These are phyloP conservation scores for Saturnispora serradocipensis DNA, from an alignment of 805 yeast species.

Conservation along the genomic window DNA sequence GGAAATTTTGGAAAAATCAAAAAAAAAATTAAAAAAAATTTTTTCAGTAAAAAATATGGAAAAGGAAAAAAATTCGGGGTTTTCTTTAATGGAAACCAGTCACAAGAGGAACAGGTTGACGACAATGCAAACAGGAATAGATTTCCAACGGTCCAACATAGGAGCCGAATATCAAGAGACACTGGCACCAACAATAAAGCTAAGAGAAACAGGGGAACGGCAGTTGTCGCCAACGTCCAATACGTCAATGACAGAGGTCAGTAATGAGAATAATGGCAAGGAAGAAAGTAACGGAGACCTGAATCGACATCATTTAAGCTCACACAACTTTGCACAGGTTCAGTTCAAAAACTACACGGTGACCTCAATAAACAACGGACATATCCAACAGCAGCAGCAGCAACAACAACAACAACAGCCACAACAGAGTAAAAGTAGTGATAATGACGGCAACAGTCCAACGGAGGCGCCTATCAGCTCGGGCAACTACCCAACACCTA, in stretches of 20 bases:
- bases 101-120: neutral
- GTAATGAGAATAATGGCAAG: neutral
- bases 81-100: neutral
- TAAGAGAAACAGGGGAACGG: neutral
- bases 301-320: neutral
- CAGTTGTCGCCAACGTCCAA: neutral
- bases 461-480: conserved; percentile 17
- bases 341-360: conserved; percentile 19
- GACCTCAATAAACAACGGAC: conserved; percentile 11
- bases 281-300: neutral
- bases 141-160: neutral
- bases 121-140: neutral
- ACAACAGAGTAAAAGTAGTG: neutral
- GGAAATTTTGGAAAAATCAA: neutral
- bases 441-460: neutral
- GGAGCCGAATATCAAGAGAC: neutral
- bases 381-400: neutral
- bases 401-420: neutral
- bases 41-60: neutral
- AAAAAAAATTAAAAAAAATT: neutral
- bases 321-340: conserved; percentile 6
- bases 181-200: neutral
- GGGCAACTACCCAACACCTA: conserved; percentile 14
- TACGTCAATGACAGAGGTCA: neutral
- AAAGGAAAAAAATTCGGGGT: neutral